Evolutionary conservation across 2,329 filamentous ascomycete genomes (phyloP).

Genomic region (Aspergillus caelatus): DNA sequence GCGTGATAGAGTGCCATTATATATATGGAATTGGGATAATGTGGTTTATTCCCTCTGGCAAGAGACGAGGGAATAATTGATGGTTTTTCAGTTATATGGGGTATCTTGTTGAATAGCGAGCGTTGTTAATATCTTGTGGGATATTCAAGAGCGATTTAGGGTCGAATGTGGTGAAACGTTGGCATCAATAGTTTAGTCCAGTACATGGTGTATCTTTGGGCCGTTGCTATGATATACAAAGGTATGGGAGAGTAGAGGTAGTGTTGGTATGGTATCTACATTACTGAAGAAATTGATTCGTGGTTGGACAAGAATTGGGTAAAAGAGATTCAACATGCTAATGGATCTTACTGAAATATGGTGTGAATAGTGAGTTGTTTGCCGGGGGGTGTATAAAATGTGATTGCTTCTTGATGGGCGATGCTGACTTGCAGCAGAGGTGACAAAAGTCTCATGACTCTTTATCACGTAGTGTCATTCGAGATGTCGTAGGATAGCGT

Average conservation of each 20-base stretch:
- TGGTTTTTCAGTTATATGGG: not conserved
- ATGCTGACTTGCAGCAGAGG: not conserved
- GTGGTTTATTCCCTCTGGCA: not conserved
- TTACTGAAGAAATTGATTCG: not conserved
- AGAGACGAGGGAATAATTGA: not conserved
- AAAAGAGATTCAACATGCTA: not conserved
- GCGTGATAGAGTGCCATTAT: not conserved
- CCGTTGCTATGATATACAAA: not conserved
- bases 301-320: not conserved
- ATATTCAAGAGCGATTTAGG: not conserved
- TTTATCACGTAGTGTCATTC: not conserved
- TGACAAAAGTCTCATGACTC: not conserved
- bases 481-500: not conserved
- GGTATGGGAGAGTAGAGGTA: not conserved
- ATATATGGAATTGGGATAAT: not conserved
- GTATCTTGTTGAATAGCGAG: not conserved
- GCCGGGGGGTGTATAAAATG: too few relatives aligned
- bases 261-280: not conserved
- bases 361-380: too few relatives aligned
- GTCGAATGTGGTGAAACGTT: not conserved
- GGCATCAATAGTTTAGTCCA: not conserved
- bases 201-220: not conserved
- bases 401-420: not conserved
- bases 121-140: not conserved
- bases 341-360: not conserved